These are phyloP conservation scores for Corynespora cassiicola DNA, from an alignment of 2,329 filamentous ascomycete species.

Conservation along the genomic window DNA sequence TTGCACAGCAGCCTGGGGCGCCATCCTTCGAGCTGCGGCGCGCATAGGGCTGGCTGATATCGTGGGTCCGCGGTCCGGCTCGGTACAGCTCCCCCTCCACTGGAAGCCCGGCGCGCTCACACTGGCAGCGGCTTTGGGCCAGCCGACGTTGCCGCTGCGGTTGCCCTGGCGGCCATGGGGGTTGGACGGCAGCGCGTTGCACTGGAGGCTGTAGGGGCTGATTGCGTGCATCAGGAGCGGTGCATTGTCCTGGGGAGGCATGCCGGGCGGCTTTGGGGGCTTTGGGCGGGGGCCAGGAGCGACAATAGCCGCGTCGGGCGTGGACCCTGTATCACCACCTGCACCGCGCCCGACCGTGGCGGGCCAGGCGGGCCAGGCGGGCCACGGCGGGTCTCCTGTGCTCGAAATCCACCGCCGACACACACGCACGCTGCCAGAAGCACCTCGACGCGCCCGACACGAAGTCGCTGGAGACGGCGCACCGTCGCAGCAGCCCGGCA, in stretches of 20 bases:
- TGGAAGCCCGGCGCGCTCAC: neutral
- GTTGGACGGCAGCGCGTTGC: constrained; percentile 15
- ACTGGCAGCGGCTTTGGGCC: constrained; percentile 2
- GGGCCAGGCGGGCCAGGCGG: too few species aligned
- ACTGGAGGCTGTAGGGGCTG: too few species aligned
- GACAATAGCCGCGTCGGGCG: constrained; percentile 25
- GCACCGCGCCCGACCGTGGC: too few species aligned
- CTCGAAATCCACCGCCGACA: too few species aligned
- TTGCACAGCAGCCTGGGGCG: constrained; percentile 11
- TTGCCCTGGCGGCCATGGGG: constrained; percentile 12
- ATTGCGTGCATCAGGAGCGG: constrained; percentile 24
- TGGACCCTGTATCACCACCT: too few species aligned
- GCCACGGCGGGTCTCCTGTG: too few species aligned
- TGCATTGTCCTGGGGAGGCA: constrained; percentile 15
- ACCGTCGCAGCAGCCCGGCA: neutral
- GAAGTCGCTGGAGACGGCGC: constrained; percentile 7
- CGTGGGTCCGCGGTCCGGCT: constrained; percentile 1
- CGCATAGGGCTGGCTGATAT: constrained; percentile 15
- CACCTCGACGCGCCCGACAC: constrained; percentile 11
- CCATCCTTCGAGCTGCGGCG: constrained; percentile 1
- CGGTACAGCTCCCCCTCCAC: too few species aligned
- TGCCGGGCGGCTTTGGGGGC: constrained; percentile 10
- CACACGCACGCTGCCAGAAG: too few species aligned
- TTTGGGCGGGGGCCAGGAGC: constrained; percentile 17
- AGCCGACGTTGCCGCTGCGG: constrained; percentile 1